Base-by-base conservation (phyloP, 2,329 filamentous ascomycete genomes). In the Curvularia sp. region DNA sequence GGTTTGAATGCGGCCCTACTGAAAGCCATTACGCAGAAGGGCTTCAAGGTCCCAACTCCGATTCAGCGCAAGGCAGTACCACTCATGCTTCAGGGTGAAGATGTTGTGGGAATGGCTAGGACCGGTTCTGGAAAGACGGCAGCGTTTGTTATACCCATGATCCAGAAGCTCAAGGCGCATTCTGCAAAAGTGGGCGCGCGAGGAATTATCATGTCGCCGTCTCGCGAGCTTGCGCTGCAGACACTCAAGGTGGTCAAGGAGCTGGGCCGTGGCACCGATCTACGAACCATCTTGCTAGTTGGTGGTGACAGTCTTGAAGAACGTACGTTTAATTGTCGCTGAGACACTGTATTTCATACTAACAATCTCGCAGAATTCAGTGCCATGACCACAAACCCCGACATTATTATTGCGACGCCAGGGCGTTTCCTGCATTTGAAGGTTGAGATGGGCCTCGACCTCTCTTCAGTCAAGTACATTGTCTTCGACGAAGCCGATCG, bases 51-150 rank as follows among this genome's bases (percentile, higher is more conserved):
- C 2, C 96, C 96, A 4, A 99, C 95, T 0, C 95, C 95, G 0
- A 99, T 99, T 77, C 95, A 99, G 81, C 88, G 95, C 67, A 98
- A 98, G 79, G 92, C 95, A 1, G 97, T 99, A 48, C 96, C 95
- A 4, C 83, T 98, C 55, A 88, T 99, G 55, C 83, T 98, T 68
- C 91, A 96, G 61, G 87, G 90, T 53, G 91, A 93, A 79, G 95
- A 99, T 84, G 91, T 98, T n/a, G 94, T 99, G 24, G 96, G 93
- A 66, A 99, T 99, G 95, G 95, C 95, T 7, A 86, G 96, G 66
- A 99, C 96, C n/a, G 95, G 95, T 75, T 98, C 93, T 20, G 95
- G 95, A 81, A 99, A 99, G 82, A 99, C 96, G 1, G 95, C 93
- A 1, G 95, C 95, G 22, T 99, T 99, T 77, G 93, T 98, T 26